A percentile compares a stretch with the other conserved stretches of the same genome.
Conservation (phyloP, 495 filamentous ascomycete species). For the Staphylotrichum longicolle region DNA sequence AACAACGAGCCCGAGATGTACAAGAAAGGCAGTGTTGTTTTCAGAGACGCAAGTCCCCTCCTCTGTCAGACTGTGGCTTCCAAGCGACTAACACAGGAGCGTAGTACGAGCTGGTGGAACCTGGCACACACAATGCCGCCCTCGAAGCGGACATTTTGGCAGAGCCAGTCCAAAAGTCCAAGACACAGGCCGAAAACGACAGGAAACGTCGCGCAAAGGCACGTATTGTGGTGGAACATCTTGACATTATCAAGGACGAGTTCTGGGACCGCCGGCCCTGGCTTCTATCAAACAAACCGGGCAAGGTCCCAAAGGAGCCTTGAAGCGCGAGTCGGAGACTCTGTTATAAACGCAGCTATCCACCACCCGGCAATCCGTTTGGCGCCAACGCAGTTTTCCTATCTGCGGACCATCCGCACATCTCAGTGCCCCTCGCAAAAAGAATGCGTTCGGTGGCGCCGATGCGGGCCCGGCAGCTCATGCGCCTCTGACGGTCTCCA, state of each 20-base stretch:
- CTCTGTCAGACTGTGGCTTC: not conserved
- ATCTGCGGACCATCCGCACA: no score
- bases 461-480: not conserved
- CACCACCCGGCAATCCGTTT: not conserved
- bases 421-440: no score
- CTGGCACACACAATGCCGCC: slow-evolving; percentile 40
- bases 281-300: slow-evolving; percentile 74
- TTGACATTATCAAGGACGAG: slow-evolving; percentile 90
- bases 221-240: slow-evolving; percentile 72
- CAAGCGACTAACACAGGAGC: slow-evolving; percentile 18
- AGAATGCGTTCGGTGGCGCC: no score
- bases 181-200: slow-evolving; percentile 74
- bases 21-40: slow-evolving; percentile 88
- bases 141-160: slow-evolving; percentile 39
- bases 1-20: slow-evolving; percentile 92
- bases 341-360: not conserved
- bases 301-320: slow-evolving; percentile 59
- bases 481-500: not conserved
- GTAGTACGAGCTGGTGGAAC: slow-evolving; percentile 55
- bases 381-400: not conserved
- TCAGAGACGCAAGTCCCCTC: slow-evolving; percentile 64
- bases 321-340: slow-evolving; percentile 15
- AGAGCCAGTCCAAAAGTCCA: slow-evolving; percentile 55
- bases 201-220: slow-evolving; percentile 73
- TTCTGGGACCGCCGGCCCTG: slow-evolving; percentile 89